Evolutionary conservation across 2,329 filamentous ascomycete species (phyloP).

Genomic region (Tetracladium maxilliforme): DNA sequence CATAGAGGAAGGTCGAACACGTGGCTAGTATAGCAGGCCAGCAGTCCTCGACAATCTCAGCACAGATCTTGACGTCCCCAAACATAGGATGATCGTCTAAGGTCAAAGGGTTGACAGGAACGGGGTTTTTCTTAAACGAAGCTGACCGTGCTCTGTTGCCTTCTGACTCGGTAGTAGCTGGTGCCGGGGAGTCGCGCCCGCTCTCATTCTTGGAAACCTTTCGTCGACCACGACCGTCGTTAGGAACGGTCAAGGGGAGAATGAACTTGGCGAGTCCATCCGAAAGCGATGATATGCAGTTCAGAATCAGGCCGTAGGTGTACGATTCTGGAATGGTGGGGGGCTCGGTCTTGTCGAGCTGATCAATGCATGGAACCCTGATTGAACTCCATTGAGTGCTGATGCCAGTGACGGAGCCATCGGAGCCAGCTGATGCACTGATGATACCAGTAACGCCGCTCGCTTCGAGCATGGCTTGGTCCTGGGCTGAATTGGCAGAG

Average conservation of each 20-base stretch:
- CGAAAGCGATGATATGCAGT: slow-evolving; percentile 79
- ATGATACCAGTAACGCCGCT: slow-evolving; percentile 82
- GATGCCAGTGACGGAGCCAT: slow-evolving; percentile 60
- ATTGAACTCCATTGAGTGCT: slow-evolving; percentile 85
- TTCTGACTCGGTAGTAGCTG: too few relatives aligned
- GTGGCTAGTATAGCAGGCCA: slow-evolving; percentile 94
- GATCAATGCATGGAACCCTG: slow-evolving; percentile 78
- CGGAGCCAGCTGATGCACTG: slow-evolving; percentile 50
- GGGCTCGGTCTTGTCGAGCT: slow-evolving; percentile 81
- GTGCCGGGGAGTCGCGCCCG: slow-evolving; percentile 26
- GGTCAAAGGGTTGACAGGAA: slow-evolving; percentile 72
- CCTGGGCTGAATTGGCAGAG: slow-evolving; percentile 43
- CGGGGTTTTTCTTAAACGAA: slow-evolving; percentile 59
- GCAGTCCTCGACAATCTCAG: slow-evolving; percentile 73
- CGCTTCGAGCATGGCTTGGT: slow-evolving; percentile 81
- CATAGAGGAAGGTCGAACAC: slow-evolving; percentile 89
- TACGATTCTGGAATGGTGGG: slow-evolving; percentile 83
- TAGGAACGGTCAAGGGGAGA: slow-evolving; percentile 73
- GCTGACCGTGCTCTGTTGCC: too few relatives aligned
- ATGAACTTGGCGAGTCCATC: slow-evolving; percentile 91
- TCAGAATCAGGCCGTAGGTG: slow-evolving; percentile 75
- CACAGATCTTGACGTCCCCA: slow-evolving; percentile 59
- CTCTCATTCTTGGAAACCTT: slow-evolving; percentile 28
- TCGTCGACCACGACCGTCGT: slow-evolving; percentile 43
- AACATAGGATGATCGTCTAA: slow-evolving; percentile 60